Conservation (phyloP, 1,284 basidiomycete species). For the Cryptococcus depauperatus region DNA sequence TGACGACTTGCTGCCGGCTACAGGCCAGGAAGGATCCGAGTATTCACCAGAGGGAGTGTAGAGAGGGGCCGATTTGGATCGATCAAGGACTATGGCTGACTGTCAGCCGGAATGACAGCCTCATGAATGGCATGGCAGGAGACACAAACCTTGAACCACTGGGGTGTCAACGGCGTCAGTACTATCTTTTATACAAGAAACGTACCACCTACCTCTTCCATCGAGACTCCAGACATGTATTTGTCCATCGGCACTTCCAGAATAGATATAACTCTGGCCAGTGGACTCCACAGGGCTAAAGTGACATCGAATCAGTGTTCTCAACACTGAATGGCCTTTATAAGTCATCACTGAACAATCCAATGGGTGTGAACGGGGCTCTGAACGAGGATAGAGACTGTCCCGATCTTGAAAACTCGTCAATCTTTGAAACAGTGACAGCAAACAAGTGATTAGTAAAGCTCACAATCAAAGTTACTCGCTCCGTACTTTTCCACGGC, state of each 20-base stretch:
- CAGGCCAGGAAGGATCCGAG: slow-evolving; percentile 3
- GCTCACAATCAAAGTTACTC: slow-evolving; percentile 63
- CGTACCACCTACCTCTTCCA: slow-evolving; percentile 50
- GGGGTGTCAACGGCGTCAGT: neutral
- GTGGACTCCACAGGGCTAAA: slow-evolving; percentile 90
- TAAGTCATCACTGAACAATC: slow-evolving; percentile 96
- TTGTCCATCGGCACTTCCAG: slow-evolving; percentile 51
- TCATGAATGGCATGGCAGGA: slow-evolving; percentile 27
- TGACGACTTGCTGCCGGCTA: slow-evolving; percentile 50
- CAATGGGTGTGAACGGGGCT: slow-evolving; percentile 56
- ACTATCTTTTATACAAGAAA: slow-evolving; percentile 55
- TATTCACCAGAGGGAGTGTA: neutral
- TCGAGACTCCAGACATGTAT: slow-evolving; percentile 88
- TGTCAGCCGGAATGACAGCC: neutral
- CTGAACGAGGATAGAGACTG: slow-evolving; percentile 48
- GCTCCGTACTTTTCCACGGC: slow-evolving; percentile 54
- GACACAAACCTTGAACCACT: slow-evolving; percentile 21
- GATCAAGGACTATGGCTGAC: slow-evolving; percentile 1
- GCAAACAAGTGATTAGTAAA: slow-evolving; percentile 14
- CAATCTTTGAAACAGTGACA: neutral
- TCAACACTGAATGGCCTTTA: slow-evolving; percentile 82
- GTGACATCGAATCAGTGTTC: slow-evolving; percentile 90
- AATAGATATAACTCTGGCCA: slow-evolving; percentile 86
- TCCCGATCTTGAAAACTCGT: slow-evolving; percentile 54
- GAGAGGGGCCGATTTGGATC: slow-evolving; percentile 7